A percentile compares a stretch with the other conserved stretches of the same genome.
Evolutionary conservation across 2,329 filamentous ascomycete species (phyloP).

Genomic region (Penicillium sumatraense): DNA sequence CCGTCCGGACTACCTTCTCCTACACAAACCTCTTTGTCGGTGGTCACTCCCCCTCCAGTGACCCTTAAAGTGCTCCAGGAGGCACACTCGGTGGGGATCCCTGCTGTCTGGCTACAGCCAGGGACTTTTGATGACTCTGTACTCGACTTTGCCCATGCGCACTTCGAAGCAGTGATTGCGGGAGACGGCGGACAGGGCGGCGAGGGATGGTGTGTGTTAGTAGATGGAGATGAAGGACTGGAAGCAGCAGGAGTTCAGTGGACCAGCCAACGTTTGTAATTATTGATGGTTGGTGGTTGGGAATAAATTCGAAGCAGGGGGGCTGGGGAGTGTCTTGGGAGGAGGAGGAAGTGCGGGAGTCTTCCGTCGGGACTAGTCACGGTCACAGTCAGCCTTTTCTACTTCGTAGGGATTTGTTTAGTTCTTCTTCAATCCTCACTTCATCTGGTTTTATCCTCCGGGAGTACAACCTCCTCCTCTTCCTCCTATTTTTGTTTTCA

Average conservation of each 20-base stretch:
- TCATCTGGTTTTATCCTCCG: slow-evolving; percentile 3
- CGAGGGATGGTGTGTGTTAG: slow-evolving; percentile 86
- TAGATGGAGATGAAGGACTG: slow-evolving; percentile 71
- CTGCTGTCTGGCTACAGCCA: slow-evolving; percentile 86
- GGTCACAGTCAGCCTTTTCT: not conserved
- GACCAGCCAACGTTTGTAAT: slow-evolving; percentile 47
- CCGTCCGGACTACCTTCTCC: slow-evolving; percentile 70
- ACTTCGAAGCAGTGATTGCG: slow-evolving; percentile 73
- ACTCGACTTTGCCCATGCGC: slow-evolving; percentile 67
- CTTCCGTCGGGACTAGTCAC: not conserved
- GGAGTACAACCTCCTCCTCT: not conserved
- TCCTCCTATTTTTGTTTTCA: not conserved
- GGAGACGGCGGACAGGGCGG: slow-evolving; percentile 66
- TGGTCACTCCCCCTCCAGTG: slow-evolving; percentile 83
- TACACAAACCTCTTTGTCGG: slow-evolving; percentile 73
- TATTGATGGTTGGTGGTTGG: slow-evolving; percentile 4
- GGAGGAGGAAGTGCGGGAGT: too few species aligned
- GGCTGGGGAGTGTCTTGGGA: slow-evolving; percentile 1
- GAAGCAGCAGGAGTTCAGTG: slow-evolving; percentile 62
- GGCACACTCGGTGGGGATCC: slow-evolving; percentile 73
- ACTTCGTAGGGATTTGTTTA: slow-evolving; percentile 5
- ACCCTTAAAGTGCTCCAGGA: slow-evolving; percentile 77
- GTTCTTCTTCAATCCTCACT: not conserved
- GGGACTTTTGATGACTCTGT: slow-evolving; percentile 82
- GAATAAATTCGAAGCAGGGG: slow-evolving; percentile 4